Percentiles rank a stretch among this genome's conserved stretches.
Evolutionary conservation across 257 asterid genomes (phyloP).

Genomic region (Solanum chmielewskii): DNA sequence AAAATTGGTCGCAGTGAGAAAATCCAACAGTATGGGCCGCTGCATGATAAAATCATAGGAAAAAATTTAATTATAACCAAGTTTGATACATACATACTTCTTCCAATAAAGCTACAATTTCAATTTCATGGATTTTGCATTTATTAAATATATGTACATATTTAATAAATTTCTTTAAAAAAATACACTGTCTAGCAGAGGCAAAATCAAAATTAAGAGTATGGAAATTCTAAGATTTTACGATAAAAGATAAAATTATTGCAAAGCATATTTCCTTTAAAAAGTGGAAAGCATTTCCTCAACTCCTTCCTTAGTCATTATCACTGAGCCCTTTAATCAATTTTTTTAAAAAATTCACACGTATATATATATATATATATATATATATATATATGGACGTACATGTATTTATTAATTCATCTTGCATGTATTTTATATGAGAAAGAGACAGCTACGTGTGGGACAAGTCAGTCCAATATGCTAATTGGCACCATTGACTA

Average conservation of each 20-base stretch:
- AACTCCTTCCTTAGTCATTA: too few species aligned
- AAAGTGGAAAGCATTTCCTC: too few species aligned
- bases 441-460: background rate
- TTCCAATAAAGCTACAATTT: background rate
- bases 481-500: background rate
- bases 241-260: too few species aligned
- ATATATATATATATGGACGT: too few species aligned
- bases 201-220: too few species aligned
- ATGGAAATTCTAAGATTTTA: too few species aligned
- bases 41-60: conserved; percentile 1
- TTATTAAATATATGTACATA: background rate
- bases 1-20: conserved; percentile 62
- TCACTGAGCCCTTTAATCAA: too few species aligned
- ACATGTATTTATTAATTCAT: background rate
- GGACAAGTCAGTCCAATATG: background rate
- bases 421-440: background rate
- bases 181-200: background rate
- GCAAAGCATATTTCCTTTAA: too few species aligned
- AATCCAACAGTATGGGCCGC: conserved; percentile 77
- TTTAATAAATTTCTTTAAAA: background rate
- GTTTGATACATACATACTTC: background rate
- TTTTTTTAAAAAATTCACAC: too few species aligned
- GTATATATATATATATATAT: too few species aligned
- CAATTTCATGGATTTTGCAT: background rate
- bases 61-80: background rate